Base-by-base conservation (phyloP, 2,329 filamentous ascomycete genomes). In the Monosporascus ibericus region DNA sequence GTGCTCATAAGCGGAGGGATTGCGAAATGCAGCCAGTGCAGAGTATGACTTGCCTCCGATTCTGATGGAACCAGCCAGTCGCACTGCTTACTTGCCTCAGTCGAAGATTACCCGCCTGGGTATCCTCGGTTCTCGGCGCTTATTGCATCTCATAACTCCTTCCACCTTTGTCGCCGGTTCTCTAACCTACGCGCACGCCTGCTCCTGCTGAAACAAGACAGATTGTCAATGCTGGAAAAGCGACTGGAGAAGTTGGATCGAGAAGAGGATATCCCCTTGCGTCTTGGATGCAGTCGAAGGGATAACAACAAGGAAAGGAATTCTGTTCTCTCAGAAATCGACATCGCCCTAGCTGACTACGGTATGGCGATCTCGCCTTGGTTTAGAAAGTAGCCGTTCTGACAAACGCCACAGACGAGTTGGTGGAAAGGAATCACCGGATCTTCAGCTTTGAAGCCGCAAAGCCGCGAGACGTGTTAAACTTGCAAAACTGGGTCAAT, bases 51-150 rank as follows among this genome's bases (percentile, higher is more conserved):
- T 27, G 7, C 25, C 7, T 27, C 25, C 25, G 8, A 27, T 27
- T 27, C 25, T 27, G 7, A 27, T 27, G 2, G 9, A 27, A 27
- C 25, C 25, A 27, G 25, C 7, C 1, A 27, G 25, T 27, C 25
- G 25, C 25, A 27, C 7, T 9, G 25, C 25, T 27, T 27, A 27
- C 25, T 27, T 3, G 25, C 8, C 25, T 27, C 2, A 67, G 63
- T 68, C 38, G 63, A 68, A 39, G 59, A 65, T 27, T 63, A 60
- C 52, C 55, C 48, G 15, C 14, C 51, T 2, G 67, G 68, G 4
- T 70, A 69, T 52, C 67, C 67, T 25, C 62, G 57, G 9, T 66
- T 60, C 48, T 52, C 63, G 8, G 65, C 66, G 9, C 64, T 70
- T n/a, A 52, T 67, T 3, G 54, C 57, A n/a, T 50, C 65, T 1